Conservation (phyloP, 495 filamentous ascomycete genomes). For the Zalerion maritima region DNA sequence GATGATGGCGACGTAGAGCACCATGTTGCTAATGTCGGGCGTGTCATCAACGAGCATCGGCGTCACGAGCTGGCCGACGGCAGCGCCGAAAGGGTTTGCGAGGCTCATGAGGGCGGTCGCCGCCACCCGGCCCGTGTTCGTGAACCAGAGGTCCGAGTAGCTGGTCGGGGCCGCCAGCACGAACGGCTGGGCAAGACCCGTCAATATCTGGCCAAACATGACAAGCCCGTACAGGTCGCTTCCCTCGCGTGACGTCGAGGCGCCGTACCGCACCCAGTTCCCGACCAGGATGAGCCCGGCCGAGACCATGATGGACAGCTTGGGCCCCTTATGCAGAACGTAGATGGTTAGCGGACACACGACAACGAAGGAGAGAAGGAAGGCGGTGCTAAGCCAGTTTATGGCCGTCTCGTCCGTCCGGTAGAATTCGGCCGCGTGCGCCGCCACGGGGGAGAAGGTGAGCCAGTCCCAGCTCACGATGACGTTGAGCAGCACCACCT, state of each 20-base stretch:
- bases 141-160: slow-evolving; percentile 93
- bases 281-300: slow-evolving; percentile 62
- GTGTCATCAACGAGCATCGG: slow-evolving; percentile 53
- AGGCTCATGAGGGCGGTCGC: slow-evolving; percentile 77
- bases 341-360: slow-evolving; percentile 62
- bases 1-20: slow-evolving; percentile 79
- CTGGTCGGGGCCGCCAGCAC: slow-evolving; percentile 78
- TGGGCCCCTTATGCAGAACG: slow-evolving; percentile 67
- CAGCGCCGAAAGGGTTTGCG: slow-evolving; percentile 79
- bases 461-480: slow-evolving; percentile 97
- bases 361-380: slow-evolving; percentile 69
- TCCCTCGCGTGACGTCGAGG: slow-evolving; percentile 38
- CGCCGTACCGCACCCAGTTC: slow-evolving; percentile 88
- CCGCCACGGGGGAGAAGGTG: slow-evolving; percentile 76
- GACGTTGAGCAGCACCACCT: slow-evolving; percentile 79
- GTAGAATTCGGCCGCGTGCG: slow-evolving; percentile 64
- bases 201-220: slow-evolving; percentile 91
- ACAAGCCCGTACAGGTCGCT: slow-evolving; percentile 54
- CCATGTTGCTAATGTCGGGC: slow-evolving; percentile 61
- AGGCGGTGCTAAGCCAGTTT: slow-evolving; percentile 84
- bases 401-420: slow-evolving; percentile 56
- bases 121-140: slow-evolving; percentile 62
- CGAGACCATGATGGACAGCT: slow-evolving; percentile 57
- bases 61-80: slow-evolving; percentile 71
- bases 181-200: slow-evolving; percentile 82